Base-by-base conservation (phyloP, 1,284 basidiomycete species). In the Laetiporus sulphureus region DNA sequence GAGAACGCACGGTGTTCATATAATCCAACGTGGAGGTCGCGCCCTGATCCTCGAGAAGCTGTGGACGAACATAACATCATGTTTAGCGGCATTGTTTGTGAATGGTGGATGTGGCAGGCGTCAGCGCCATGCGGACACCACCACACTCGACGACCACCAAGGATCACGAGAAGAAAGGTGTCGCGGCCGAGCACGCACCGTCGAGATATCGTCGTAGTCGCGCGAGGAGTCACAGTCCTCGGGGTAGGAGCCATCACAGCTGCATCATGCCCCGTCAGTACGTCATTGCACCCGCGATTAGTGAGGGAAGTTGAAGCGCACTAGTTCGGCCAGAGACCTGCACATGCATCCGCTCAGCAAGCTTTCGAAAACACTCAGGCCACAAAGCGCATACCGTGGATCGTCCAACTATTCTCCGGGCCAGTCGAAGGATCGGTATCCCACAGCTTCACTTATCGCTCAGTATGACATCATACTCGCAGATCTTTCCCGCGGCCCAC, bases 291-390 rank as follows among this genome's bases (percentile, higher is more conserved):
- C 7, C 11, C 30, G 21, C 25, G 30, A 15, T 21, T 20, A 23
- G 29, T n/a, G 7, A n/a, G 27, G 18, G 35, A 20, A 47, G n/a
- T n/a, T n/a, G 4, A 21, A 21, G 63, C 73, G 41, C 52, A 84
- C 79, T 79, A 61, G 55, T 84, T 80, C 5, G 79, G 78, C 83
- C 83, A 85, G 34, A 85, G 64, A 38, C 81, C 79, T 82, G 38
- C 4, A 25, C 31, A 25, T 32, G 18, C 22, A 41, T 35, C 44
- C 51, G 32, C 7, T 30, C 38, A 39, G 18, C 11, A 19, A 27
- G 8, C 12, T 12, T 16, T 5, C 16, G 27, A 18, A 13, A 27
- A 13, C 25, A 7, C 18, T 27, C n/a, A 19, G 18, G 4, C 19
- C 16, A 31, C 18, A n/a, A 29, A 22, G 22, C 4, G 48, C 71